Evolutionary conservation across 23 red algal species (phyloP).

Genomic region (Chondrus crispus): DNA sequence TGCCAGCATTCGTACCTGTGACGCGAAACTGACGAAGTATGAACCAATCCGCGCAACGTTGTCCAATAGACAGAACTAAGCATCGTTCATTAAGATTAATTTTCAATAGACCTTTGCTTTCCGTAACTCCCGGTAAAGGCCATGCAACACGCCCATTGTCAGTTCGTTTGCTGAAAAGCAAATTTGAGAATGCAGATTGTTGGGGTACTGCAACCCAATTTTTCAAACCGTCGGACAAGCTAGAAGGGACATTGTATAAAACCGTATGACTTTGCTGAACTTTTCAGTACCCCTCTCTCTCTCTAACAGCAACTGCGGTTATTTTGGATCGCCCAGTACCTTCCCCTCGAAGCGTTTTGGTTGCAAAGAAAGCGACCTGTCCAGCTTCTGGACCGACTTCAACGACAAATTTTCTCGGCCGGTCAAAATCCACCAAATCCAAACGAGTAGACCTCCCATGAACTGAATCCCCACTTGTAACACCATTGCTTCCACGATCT

Average conservation of each 20-base stretch:
- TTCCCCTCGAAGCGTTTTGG: background rate
- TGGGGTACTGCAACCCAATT: background rate
- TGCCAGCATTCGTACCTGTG: background rate
- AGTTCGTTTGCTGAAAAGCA: background rate
- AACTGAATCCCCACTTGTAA: background rate
- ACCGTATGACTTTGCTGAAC: background rate
- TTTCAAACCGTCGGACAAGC: background rate
- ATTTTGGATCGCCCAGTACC: background rate
- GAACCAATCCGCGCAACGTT: background rate
- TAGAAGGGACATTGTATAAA: background rate
- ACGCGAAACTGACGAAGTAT: background rate
- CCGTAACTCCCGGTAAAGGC: background rate
- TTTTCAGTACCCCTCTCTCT: background rate
- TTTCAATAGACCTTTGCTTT: background rate
- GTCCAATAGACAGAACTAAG: background rate
- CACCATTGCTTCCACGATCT: background rate
- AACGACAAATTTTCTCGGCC: background rate
- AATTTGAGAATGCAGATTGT: background rate
- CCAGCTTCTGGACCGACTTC: background rate
- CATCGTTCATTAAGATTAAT: background rate
- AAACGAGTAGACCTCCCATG: background rate
- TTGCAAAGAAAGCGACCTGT: background rate
- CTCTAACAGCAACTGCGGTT: background rate
- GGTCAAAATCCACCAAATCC: background rate
- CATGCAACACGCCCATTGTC: background rate